A percentile compares a stretch with the other conserved stretches of the same genome.
Conservation (phyloP, 345 rosid genomes). For the Noccaea bulbosa region DNA sequence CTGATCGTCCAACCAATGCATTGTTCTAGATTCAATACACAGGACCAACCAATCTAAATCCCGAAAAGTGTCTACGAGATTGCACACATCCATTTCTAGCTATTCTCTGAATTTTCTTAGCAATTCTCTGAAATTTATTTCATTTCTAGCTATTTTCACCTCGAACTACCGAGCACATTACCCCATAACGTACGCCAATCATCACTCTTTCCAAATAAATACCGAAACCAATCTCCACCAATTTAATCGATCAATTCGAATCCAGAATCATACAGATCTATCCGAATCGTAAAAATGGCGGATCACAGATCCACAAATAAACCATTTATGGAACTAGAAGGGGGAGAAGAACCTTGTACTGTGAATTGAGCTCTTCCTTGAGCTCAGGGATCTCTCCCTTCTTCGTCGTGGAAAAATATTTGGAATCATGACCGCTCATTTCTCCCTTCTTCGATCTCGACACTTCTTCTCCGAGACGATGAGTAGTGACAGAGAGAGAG, state of each 20-base stretch:
- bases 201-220: slow-evolving; percentile 6
- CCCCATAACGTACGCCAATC: not conserved
- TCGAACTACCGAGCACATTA: slow-evolving; percentile 6
- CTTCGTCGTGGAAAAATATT: slow-evolving; percentile 96
- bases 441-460: slow-evolving; percentile 32
- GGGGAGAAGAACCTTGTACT: slow-evolving; percentile 68
- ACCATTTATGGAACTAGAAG: slow-evolving; percentile 10
- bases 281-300: slow-evolving; percentile 2
- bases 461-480: slow-evolving; percentile 24
- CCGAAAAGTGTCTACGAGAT: not conserved
- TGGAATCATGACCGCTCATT: slow-evolving; percentile 98
- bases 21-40: not conserved
- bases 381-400: slow-evolving; percentile 98
- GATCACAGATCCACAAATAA: slow-evolving; percentile 33
- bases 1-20: slow-evolving; percentile 8
- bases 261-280: slow-evolving; percentile 47
- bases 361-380: slow-evolving; percentile 95
- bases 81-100: slow-evolving; percentile 11
- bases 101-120: not conserved
- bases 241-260: slow-evolving; percentile 27
- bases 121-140: not conserved
- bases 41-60: slow-evolving; percentile 16
- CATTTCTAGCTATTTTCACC: not conserved
- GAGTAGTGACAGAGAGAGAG: not conserved
- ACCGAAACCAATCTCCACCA: not conserved